Evolutionary conservation across 495 filamentous ascomycete species (phyloP).

Genomic region (Podospora pseudopauciseta): DNA sequence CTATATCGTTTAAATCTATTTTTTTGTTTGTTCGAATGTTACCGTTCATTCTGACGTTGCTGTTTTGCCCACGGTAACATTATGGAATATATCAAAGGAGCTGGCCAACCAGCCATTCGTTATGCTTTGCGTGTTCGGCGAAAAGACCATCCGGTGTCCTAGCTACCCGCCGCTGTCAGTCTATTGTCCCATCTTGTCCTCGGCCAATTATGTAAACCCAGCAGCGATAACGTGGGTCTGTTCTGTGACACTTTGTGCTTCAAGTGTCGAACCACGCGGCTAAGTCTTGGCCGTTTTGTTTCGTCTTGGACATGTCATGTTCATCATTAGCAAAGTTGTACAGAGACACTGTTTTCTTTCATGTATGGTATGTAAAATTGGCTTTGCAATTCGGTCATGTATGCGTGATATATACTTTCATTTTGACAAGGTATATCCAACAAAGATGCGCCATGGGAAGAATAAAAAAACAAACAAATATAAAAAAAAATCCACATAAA

Average conservation of each 20-base stretch:
- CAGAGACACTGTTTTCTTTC: no score
- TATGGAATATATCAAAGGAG: not conserved
- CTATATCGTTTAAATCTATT: not conserved
- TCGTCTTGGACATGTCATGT: not conserved
- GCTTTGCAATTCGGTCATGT: not conserved
- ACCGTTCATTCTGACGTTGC: not conserved
- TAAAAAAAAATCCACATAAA: not conserved
- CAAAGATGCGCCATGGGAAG: not conserved
- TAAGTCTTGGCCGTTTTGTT: not conserved
- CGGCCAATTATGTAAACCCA: not conserved
- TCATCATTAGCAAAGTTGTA: not conserved
- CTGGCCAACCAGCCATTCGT: not conserved
- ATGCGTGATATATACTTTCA: not conserved
- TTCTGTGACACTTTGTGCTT: not conserved
- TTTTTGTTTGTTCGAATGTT: not conserved
- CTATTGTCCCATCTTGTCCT: not conserved
- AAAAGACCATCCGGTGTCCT: not conserved
- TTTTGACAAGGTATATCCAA: not conserved
- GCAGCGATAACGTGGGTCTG: not conserved
- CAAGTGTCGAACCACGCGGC: not conserved
- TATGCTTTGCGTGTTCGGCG: not conserved
- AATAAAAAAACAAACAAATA: not conserved
- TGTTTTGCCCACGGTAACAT: not conserved
- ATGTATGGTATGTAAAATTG: not conserved
- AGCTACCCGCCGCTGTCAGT: not conserved